A percentile compares a stretch with the other conserved stretches of the same genome.
phyloP scores from a whole-genome alignment of 805 yeast genomes.

The Tanozyma kutaoensis region DNA sequence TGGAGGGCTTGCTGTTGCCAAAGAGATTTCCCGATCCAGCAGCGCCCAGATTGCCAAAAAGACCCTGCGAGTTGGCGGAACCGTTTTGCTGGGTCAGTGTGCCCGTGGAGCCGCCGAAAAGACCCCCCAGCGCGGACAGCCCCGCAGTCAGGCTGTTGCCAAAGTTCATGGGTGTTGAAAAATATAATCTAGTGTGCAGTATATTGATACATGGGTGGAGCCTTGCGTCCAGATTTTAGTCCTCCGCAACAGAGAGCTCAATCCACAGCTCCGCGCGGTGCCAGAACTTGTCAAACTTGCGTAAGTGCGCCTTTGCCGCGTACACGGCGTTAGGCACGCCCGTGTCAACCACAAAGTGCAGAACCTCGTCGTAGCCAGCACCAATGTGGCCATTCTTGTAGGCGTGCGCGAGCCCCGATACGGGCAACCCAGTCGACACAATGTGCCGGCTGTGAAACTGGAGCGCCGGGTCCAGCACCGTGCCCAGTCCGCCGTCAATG shows the following conservation, averaged over 20 bases:
- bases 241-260: slow-evolving; percentile 1
- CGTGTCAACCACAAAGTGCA: slow-evolving; percentile 52
- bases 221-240: background rate
- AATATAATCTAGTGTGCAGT: background rate
- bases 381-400: slow-evolving; percentile 38
- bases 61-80: background rate
- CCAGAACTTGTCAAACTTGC: slow-evolving; percentile 35
- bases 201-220: background rate
- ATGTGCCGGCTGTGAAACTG: slow-evolving; percentile 41
- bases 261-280: slow-evolving; percentile 16
- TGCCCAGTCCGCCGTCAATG: slow-evolving; percentile 72
- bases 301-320: slow-evolving; percentile 21
- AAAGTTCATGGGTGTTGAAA: background rate
- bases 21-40: too few relatives aligned
- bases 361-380: slow-evolving; percentile 23
- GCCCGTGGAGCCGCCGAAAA: background rate
- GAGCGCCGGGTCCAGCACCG: slow-evolving; percentile 14
- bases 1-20: too few relatives aligned
- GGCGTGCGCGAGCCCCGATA: slow-evolving; percentile 47
- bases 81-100: background rate
- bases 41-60: too few relatives aligned
- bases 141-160: background rate
- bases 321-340: slow-evolving; percentile 56
- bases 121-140: background rate
- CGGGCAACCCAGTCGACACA: slow-evolving; percentile 62